Evolutionary conservation across 371 early-diverging fungal genomes (phyloP).

Genomic region (Actinomortierella wolfii): DNA sequence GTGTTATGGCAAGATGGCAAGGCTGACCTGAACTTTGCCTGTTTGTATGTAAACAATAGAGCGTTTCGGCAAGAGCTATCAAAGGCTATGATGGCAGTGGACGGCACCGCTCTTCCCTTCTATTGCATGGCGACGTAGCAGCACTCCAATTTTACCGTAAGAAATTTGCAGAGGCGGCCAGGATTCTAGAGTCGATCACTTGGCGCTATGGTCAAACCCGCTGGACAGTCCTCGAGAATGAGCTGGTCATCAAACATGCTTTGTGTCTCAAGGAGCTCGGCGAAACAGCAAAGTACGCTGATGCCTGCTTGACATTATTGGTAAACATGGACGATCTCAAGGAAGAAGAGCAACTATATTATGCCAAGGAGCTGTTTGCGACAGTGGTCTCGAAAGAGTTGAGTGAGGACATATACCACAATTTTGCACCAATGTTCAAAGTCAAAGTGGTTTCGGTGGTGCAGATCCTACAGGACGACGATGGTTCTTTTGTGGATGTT

Average conservation of each 20-base stretch:
- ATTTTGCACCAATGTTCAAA: conserved; percentile 63
- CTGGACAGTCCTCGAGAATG: conserved; percentile 75
- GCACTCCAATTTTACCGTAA: conserved; percentile 75
- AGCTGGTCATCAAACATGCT: conserved; percentile 73
- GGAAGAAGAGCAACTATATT: conserved; percentile 51
- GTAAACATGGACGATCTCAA: conserved; percentile 56
- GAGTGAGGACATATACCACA: conserved; percentile 53
- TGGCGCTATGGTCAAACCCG: conserved; percentile 68
- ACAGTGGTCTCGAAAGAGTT: conserved; percentile 44
- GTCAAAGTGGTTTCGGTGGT: conserved; percentile 62
- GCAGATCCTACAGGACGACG: conserved; percentile 62
- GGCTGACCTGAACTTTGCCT: too few relatives aligned
- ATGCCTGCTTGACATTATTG: conserved; percentile 62
- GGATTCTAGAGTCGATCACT: conserved; percentile 68
- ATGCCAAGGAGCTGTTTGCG: conserved; percentile 58
- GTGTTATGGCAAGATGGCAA: too few relatives aligned
- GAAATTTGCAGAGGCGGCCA: conserved; percentile 70
- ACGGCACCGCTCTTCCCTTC: conserved; percentile 63
- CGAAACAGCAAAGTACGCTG: conserved; percentile 56
- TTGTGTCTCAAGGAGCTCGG: conserved; percentile 66
- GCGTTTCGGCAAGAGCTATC: conserved; percentile 57
- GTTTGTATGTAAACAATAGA: too few relatives aligned
- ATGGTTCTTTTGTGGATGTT: conserved; percentile 63
- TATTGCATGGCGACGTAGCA: conserved; percentile 79
- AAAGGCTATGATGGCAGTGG: conserved; percentile 71